Conservation (phyloP, 805 yeast species). For the Teunomyces atbi region DNA sequence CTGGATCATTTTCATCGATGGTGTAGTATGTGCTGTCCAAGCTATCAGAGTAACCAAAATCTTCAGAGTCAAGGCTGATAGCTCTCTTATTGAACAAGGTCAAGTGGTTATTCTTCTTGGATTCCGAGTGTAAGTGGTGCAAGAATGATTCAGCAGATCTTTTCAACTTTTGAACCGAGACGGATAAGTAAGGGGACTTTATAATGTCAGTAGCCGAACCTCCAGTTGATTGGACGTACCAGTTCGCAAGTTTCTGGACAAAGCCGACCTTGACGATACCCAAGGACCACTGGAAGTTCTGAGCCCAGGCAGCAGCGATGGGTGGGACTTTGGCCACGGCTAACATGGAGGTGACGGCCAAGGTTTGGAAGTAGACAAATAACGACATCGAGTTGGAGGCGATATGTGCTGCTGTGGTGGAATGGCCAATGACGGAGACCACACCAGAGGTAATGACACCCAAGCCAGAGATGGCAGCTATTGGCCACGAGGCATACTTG, state of each 20-base stretch:
- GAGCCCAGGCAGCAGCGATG: constrained; percentile 97
- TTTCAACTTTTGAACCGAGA: constrained; percentile 73
- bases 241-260: constrained; percentile 79
- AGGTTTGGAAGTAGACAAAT: constrained; percentile 89
- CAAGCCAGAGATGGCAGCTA: constrained; percentile 85
- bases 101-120: constrained; percentile 10
- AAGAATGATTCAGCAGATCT: constrained; percentile 22
- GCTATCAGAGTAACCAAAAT: constrained; percentile 41
- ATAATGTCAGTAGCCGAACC: constrained; percentile 80
- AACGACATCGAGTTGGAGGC: constrained; percentile 94
- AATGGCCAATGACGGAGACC: constrained; percentile 82
- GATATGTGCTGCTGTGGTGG: constrained; percentile 92
- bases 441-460: constrained; percentile 88
- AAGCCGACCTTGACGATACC: constrained; percentile 78
- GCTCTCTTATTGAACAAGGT: constrained; percentile 24
- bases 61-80: constrained; percentile 42
- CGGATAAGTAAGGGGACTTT: constrained; percentile 63
- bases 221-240: constrained; percentile 96
- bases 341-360: constrained; percentile 93
- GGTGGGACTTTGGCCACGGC: constrained; percentile 93
- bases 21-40: constrained; percentile 56
- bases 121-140: constrained; percentile 6
- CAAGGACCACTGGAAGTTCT: constrained; percentile 94
- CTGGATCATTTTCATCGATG: constrained; percentile 63
- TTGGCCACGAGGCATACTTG: constrained; percentile 69